These are phyloP conservation scores for Salix suchowensis DNA, from an alignment of 345 rosid genomes.

Conservation along the genomic window DNA sequence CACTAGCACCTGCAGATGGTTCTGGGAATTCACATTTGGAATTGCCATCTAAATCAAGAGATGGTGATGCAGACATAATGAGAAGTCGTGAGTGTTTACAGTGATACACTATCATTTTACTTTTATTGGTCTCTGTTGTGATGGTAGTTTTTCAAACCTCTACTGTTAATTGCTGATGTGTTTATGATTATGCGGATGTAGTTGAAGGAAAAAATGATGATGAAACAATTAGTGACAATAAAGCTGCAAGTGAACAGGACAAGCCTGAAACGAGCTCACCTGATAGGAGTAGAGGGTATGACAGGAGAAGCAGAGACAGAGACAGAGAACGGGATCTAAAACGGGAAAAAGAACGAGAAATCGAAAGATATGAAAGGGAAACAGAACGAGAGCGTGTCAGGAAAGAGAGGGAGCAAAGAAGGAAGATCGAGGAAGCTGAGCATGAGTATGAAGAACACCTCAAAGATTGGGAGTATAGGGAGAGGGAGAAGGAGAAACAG, in stretches of 20 bases:
- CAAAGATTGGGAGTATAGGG: slow-evolving; percentile 94
- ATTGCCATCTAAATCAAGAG: slow-evolving; percentile 49
- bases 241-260: slow-evolving; percentile 52
- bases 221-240: slow-evolving; percentile 60
- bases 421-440: slow-evolving; percentile 88
- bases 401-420: slow-evolving; percentile 91
- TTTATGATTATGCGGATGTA: slow-evolving; percentile 39
- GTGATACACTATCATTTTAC: neutral
- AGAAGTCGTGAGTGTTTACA: slow-evolving; percentile 46
- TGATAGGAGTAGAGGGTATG: slow-evolving; percentile 61
- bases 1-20: slow-evolving; percentile 45
- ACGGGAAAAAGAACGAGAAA: slow-evolving; percentile 81
- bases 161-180: neutral
- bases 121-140: neutral
- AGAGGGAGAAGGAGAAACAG: slow-evolving; percentile 85
- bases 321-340: slow-evolving; percentile 57
- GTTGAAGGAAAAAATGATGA: slow-evolving; percentile 55
- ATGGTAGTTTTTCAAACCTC: neutral
- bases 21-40: slow-evolving; percentile 47
- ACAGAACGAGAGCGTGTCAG: slow-evolving; percentile 79
- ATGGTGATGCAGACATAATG: slow-evolving; percentile 48
- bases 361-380: slow-evolving; percentile 85
- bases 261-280: slow-evolving; percentile 79
- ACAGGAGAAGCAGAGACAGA: slow-evolving; percentile 75
- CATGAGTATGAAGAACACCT: slow-evolving; percentile 82